Conservation (phyloP, 352 stramenopile genomes). For the Paralagenidium karlingii region DNA sequence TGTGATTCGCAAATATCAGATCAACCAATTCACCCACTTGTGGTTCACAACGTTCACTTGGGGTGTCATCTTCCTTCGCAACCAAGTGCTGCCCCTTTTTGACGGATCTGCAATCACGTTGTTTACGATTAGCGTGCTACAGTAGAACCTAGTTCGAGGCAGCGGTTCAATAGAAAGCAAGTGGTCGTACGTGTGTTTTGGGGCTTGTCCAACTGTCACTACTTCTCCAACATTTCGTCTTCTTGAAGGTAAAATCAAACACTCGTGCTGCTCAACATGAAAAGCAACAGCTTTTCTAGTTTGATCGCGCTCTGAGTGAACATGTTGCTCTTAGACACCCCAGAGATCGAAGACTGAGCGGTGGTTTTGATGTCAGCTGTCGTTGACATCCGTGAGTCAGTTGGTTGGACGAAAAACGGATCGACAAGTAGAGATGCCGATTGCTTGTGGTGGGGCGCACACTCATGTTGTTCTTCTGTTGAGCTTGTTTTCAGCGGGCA, state of each 20-base stretch:
- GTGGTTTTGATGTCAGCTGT: neutral
- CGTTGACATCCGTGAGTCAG: neutral
- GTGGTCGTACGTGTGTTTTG: too few relatives aligned
- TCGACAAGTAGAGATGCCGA: constrained; percentile 2
- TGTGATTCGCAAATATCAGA: constrained; percentile 98
- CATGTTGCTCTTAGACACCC: too few relatives aligned
- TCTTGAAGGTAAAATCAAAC: too few relatives aligned
- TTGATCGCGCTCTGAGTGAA: too few relatives aligned
- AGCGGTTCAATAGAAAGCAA: too few relatives aligned
- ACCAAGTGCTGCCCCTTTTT: constrained; percentile 94
- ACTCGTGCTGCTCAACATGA: too few relatives aligned
- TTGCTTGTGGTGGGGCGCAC: constrained; percentile 2
- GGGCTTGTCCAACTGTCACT: too few relatives aligned
- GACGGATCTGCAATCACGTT: constrained; percentile 93
- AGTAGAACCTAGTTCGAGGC: too few relatives aligned
- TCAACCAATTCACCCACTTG: constrained; percentile 96
- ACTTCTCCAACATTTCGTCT: too few relatives aligned
- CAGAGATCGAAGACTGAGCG: too few relatives aligned
- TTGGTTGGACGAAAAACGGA: neutral
- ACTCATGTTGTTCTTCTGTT: neutral
- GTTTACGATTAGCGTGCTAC: constrained; percentile 87
- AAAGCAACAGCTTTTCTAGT: too few relatives aligned
- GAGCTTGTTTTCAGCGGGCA: constrained; percentile 20
- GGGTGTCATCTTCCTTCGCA: constrained; percentile 97
- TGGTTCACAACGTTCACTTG: constrained; percentile 99